Conservation (phyloP, 441 rosid species). For the Daphne laureola region DNA sequence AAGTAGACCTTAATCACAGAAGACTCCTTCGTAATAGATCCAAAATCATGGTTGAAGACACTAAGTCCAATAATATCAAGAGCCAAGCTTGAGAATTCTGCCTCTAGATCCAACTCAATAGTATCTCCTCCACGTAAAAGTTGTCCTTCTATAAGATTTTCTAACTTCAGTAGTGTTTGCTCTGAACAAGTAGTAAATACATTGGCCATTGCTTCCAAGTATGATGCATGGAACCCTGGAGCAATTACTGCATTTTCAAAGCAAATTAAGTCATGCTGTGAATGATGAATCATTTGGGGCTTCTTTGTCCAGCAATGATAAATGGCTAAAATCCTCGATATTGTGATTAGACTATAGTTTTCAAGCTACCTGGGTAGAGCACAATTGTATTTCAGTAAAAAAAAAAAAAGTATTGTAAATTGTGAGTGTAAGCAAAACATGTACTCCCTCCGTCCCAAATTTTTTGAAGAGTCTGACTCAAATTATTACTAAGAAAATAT, state of each 20-base stretch:
- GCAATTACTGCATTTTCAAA: conserved; percentile 56
- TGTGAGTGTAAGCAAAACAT: too few species aligned
- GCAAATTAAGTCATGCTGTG: conserved; percentile 5
- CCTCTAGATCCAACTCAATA: conserved; percentile 83
- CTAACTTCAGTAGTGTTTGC: conserved; percentile 59
- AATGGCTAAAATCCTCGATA: too few species aligned
- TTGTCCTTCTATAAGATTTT: conserved; percentile 51
- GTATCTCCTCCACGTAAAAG: conserved; percentile 26
- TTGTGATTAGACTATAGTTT: too few species aligned
- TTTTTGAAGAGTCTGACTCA: too few species aligned
- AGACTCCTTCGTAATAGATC: conserved; percentile 90
- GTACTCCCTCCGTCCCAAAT: too few species aligned
- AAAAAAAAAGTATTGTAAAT: too few species aligned
- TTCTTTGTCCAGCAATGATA: too few species aligned
- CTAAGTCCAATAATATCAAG: conserved; percentile 95
- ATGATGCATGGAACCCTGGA: conserved; percentile 80
- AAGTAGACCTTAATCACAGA: conserved; percentile 78
- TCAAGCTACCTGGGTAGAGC: too few species aligned
- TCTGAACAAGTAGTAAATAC: conserved; percentile 77
- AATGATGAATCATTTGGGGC: too few species aligned
- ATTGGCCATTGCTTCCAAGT: conserved; percentile 90
- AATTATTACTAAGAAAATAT: too few species aligned
- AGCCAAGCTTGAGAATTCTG: conserved; percentile 90
- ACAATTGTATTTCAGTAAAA: too few species aligned
- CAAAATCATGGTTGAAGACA: conserved; percentile 87